Percentiles rank a stretch among this genome's conserved stretches.
Evolutionary conservation across 352 stramenopile genomes (phyloP).

Genomic region (Albugo laibachii): DNA sequence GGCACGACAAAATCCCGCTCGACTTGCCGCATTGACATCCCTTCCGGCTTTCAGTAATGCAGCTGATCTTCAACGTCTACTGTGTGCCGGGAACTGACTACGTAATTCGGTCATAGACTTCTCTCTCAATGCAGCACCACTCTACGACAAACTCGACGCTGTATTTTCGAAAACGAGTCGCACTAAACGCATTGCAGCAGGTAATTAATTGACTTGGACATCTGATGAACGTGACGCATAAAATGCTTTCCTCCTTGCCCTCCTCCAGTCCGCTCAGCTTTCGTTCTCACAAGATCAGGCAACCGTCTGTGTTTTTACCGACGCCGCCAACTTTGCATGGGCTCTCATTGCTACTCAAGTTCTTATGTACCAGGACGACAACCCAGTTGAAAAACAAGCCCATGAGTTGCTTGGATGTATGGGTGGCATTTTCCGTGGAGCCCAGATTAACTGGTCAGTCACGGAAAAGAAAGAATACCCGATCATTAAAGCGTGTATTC

Average conservation of each 20-base stretch:
- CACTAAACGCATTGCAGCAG: too few relatives aligned
- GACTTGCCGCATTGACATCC: not conserved
- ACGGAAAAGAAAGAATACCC: conserved; percentile 6
- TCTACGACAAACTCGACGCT: too few relatives aligned
- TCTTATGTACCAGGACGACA: conserved; percentile 1
- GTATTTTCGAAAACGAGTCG: too few relatives aligned
- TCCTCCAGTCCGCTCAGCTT: too few relatives aligned
- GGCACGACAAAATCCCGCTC: too few relatives aligned
- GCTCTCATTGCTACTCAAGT: conserved; percentile 1
- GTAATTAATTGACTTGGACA: too few relatives aligned
- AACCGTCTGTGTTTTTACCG: too few relatives aligned
- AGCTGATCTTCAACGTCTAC: conserved; percentile 1
- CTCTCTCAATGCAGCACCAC: not conserved
- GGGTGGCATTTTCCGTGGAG: conserved; percentile 1
- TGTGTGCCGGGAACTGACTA: not conserved
- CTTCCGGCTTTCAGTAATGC: conserved; percentile 2
- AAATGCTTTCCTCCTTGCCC: too few relatives aligned
- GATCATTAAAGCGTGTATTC: conserved; percentile 1
- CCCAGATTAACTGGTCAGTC: conserved; percentile 2
- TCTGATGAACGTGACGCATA: too few relatives aligned
- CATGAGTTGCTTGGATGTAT: not conserved
- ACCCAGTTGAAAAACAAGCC: not conserved
- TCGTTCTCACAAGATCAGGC: too few relatives aligned
- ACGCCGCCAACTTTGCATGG: conserved; percentile 4
- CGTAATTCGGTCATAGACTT: not conserved